phyloP scores from a whole-genome alignment of 2,329 filamentous ascomycete species.

The Xylaria sp. region DNA sequence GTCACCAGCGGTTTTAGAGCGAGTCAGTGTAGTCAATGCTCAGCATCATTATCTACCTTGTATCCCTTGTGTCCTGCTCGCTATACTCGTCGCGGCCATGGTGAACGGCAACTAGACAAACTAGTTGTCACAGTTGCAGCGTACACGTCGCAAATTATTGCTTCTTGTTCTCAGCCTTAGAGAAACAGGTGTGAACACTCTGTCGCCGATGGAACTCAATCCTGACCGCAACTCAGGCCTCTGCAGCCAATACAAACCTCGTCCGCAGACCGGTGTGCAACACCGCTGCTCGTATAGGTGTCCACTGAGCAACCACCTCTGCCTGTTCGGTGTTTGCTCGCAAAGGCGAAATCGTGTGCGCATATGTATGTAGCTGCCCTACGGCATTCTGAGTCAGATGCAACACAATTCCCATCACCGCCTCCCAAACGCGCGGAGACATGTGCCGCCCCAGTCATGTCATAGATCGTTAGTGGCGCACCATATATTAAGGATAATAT shows the following conservation, averaged over 20 bases:
- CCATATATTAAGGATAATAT: constrained; percentile 25
- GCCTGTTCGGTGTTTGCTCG: constrained; percentile 42
- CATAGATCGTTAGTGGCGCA: constrained; percentile 27
- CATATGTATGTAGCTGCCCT: constrained; percentile 36
- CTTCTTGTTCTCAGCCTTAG: constrained; percentile 17
- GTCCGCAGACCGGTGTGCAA: constrained; percentile 41
- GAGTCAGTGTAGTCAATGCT: constrained; percentile 13
- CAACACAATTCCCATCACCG: constrained; percentile 40
- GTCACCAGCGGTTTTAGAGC: constrained; percentile 32
- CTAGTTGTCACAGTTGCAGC: constrained; percentile 12
- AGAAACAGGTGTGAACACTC: constrained; percentile 23
- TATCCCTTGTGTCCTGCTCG: not conserved
- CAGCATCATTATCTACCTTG: not conserved
- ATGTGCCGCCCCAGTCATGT: constrained; percentile 26
- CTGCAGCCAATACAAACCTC: constrained; percentile 42
- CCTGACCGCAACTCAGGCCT: constrained; percentile 44
- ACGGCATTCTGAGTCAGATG: constrained; percentile 45
- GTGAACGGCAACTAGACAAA: constrained; percentile 3
- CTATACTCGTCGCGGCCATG: not conserved
- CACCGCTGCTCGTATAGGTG: constrained; percentile 40
- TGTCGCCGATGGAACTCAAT: constrained; percentile 26
- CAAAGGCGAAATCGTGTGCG: constrained; percentile 19
- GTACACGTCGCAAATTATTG: constrained; percentile 28
- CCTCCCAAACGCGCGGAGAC: constrained; percentile 30
- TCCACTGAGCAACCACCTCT: constrained; percentile 29